Base-by-base conservation (phyloP, 179 eudicot species). In the Amaranthus tricolor region DNA sequence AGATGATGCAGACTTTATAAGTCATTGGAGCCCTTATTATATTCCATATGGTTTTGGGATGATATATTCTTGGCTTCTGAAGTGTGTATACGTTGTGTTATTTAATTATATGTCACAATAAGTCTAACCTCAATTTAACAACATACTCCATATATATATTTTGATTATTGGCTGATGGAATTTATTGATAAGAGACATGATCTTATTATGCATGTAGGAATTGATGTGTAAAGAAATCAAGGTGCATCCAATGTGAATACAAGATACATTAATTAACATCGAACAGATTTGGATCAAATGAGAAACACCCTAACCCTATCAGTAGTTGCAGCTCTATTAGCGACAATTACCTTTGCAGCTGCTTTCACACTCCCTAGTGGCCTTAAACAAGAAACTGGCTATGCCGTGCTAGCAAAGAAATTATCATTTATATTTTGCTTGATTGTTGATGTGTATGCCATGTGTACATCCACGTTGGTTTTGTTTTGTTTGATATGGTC, bases 401-500 rank as follows among this genome's bases (percentile, higher is more conserved):
- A 45, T 47, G 69, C 69, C 31, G n/a, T 65, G 16, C 6, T 65
- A 4, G 69, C 21, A 17, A 65, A 65, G 31, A 65, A 47, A 65
- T 50, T 51, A 16, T 14, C 68, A 44, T 64, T 64, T 16, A 15
- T 64, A n/a, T 11, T 64, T 0, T 65, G 45, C 53, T 65, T 65
- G 17, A 17, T 65, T 16, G n/a, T 53, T 8, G 69, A 65, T 15
- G 51, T 51, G 16, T 64, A 64, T 44, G 68, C 68, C 9, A 15
- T 64, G 68, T 64, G 68, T n/a, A 16, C 68, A 44, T 64, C 68
- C 21, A 64, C 45, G 52, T 9, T 64, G 50, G 68, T 64, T 12
- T 44, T 44, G 50, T 64, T 62, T 10, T 63, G 62, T 62, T 31
- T 74, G 52, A 62, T 74, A 52, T 74, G 77, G 77, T 64, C 68